A percentile compares a stretch with the other conserved stretches of the same genome.
Evolutionary conservation across 1,284 basidiomycete genomes (phyloP).

Genomic region (Tilletia indica): DNA sequence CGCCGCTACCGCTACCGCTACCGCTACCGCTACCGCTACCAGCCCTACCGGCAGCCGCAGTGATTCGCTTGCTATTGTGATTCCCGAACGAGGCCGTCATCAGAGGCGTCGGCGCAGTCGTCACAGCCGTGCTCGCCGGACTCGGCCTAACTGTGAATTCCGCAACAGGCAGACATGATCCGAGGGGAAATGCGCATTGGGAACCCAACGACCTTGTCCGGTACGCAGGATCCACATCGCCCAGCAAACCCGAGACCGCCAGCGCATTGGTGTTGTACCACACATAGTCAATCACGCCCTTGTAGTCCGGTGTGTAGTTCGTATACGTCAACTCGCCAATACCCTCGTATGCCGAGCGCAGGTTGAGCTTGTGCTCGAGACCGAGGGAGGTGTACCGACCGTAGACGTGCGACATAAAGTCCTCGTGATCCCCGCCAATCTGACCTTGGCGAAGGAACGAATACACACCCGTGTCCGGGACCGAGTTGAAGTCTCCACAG

Average conservation of each 20-base stretch:
- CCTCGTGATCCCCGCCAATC: slow-evolving; percentile 71
- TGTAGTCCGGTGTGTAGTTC: slow-evolving; percentile 74
- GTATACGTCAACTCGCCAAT: slow-evolving; percentile 68
- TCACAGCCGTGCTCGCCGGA: not conserved
- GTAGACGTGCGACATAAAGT: slow-evolving; percentile 89
- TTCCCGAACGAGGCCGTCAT: too few species aligned
- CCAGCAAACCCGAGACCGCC: slow-evolving; percentile 79
- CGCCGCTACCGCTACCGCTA: not conserved
- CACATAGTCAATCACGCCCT: slow-evolving; percentile 79
- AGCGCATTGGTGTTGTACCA: slow-evolving; percentile 82
- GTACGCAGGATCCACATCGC: slow-evolving; percentile 82
- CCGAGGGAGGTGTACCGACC: slow-evolving; percentile 91
- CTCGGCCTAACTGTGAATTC: slow-evolving; percentile 43
- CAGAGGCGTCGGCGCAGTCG: not conserved
- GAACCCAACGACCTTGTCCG: slow-evolving; percentile 90
- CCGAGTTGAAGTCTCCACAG: slow-evolving; percentile 92
- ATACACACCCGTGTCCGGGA: slow-evolving; percentile 83
- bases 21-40: not conserved
- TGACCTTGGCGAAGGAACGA: slow-evolving; percentile 78
- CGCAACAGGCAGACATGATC: slow-evolving; percentile 53
- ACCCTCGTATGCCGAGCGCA: slow-evolving; percentile 75
- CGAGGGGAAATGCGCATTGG: slow-evolving; percentile 85
- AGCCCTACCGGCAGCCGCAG: not conserved
- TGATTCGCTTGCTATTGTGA: too few species aligned
- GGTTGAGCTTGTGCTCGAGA: slow-evolving; percentile 71